phyloP scores from a whole-genome alignment of 371 early-diverging fungal species.

The Lichtheimia ramosa region DNA sequence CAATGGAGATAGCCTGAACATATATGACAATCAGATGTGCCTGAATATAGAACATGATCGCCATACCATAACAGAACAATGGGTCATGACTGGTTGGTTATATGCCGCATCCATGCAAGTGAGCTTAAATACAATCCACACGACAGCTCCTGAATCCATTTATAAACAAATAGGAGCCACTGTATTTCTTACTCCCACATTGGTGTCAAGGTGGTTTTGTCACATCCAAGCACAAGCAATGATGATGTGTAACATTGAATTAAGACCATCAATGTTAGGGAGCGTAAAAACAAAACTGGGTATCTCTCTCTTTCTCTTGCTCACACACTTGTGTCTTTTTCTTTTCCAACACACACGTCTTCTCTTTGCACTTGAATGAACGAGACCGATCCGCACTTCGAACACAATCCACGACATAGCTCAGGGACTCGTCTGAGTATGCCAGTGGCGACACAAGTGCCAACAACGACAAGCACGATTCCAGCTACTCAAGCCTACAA shows the following conservation, averaged over 20 bases:
- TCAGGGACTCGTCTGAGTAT: too few relatives aligned
- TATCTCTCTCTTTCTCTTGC: neutral
- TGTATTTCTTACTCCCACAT: too few relatives aligned
- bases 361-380: neutral
- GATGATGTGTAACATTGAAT: slow-evolving; percentile 11
- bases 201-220: too few relatives aligned
- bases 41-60: too few relatives aligned
- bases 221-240: neutral
- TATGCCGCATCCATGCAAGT: too few relatives aligned
- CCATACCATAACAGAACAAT: too few relatives aligned
- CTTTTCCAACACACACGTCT: neutral
- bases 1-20: too few relatives aligned
- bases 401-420: slow-evolving; percentile 9
- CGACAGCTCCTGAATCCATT: too few relatives aligned
- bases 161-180: too few relatives aligned
- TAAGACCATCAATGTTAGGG: neutral
- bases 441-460: neutral
- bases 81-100: too few relatives aligned
- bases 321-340: neutral
- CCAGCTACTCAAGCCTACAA: slow-evolving; percentile 15
- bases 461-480: slow-evolving; percentile 8
- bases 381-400: slow-evolving; percentile 11
- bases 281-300: slow-evolving; percentile 6
- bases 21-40: too few relatives aligned
- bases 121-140: too few relatives aligned